These are phyloP conservation scores for Lactarius psammicola DNA, from an alignment of 768 basidiomycete species.

Conservation along the genomic window DNA sequence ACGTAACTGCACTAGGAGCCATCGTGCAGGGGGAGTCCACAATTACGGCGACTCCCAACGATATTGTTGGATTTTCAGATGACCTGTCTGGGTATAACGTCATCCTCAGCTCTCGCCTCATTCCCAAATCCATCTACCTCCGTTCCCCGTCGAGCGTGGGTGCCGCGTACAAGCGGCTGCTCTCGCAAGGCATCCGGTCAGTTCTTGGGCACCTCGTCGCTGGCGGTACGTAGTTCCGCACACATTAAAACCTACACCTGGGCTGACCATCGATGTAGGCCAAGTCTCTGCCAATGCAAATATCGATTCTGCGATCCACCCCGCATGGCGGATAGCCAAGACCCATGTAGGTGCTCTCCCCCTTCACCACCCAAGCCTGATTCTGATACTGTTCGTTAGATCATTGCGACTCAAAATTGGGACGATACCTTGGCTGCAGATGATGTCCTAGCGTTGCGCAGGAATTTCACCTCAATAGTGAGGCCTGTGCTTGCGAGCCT, in stretches of 20 bases:
- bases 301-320: conserved; percentile 37
- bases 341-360: conserved; percentile 35
- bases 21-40: conserved; percentile 18
- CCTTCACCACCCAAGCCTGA: too few species aligned
- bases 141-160: conserved; percentile 14
- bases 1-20: conserved; percentile 27
- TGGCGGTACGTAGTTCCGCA: conserved; percentile 5
- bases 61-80: conserved; percentile 17
- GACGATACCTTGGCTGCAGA: conserved; percentile 1
- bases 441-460: conserved; percentile 30
- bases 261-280: conserved; percentile 27
- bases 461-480: conserved; percentile 30
- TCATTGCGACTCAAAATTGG: conserved; percentile 8
- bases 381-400: neutral
- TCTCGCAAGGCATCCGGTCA: conserved; percentile 8
- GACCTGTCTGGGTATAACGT: conserved; percentile 19
- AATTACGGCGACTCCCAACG: conserved; percentile 8
- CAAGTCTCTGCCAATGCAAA: conserved; percentile 38
- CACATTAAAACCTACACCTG: neutral
- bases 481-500: conserved; percentile 34
- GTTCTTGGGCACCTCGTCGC: conserved; percentile 17
- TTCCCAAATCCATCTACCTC: conserved; percentile 15
- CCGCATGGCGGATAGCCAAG: conserved; percentile 41
- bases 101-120: conserved; percentile 25
- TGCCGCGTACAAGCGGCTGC: conserved; percentile 14